Percentiles rank a stretch among this genome's conserved stretches.
Conservation (phyloP, 257 asterid genomes). For the Craterostigma plantagineum region DNA sequence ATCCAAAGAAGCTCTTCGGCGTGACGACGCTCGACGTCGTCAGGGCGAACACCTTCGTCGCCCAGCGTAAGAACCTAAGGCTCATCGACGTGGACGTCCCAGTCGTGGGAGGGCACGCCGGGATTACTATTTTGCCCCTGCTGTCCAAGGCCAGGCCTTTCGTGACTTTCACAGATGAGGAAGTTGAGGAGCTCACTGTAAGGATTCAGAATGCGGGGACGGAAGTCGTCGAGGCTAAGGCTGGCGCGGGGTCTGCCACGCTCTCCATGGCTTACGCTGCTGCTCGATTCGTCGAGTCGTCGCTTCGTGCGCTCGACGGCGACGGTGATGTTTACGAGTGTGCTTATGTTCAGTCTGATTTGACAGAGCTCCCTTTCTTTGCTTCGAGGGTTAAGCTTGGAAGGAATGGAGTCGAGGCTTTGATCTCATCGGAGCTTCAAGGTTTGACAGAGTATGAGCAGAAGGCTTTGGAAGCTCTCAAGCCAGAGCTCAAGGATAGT, state of each 20-base stretch:
- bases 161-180: constrained; percentile 32
- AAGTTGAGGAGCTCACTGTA: constrained; percentile 32
- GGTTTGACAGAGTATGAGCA: constrained; percentile 43
- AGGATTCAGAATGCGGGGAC: constrained; percentile 64
- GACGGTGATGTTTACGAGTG: constrained; percentile 51
- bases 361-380: constrained; percentile 47
- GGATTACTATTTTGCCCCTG: constrained; percentile 47
- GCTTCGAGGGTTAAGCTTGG: constrained; percentile 54
- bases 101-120: constrained; percentile 56
- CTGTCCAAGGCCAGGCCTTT: constrained; percentile 46
- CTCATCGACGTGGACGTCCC: constrained; percentile 59
- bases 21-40: constrained; percentile 55
- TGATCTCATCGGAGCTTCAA: constrained; percentile 37
- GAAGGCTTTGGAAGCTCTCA: constrained; percentile 45
- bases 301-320: constrained; percentile 59
- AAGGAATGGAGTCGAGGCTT: constrained; percentile 45
- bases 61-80: constrained; percentile 39
- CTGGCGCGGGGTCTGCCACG: constrained; percentile 70
- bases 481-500: constrained; percentile 44
- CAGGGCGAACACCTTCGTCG: constrained; percentile 45
- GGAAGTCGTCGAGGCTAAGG: constrained; percentile 63
- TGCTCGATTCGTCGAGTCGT: constrained; percentile 50
- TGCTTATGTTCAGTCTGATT: constrained; percentile 33
- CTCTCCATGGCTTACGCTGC: constrained; percentile 65
- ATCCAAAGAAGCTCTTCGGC: constrained; percentile 54